These are phyloP conservation scores for Diaporthe aspalathi DNA, from an alignment of 2,329 filamentous ascomycete genomes.

Conservation along the genomic window DNA sequence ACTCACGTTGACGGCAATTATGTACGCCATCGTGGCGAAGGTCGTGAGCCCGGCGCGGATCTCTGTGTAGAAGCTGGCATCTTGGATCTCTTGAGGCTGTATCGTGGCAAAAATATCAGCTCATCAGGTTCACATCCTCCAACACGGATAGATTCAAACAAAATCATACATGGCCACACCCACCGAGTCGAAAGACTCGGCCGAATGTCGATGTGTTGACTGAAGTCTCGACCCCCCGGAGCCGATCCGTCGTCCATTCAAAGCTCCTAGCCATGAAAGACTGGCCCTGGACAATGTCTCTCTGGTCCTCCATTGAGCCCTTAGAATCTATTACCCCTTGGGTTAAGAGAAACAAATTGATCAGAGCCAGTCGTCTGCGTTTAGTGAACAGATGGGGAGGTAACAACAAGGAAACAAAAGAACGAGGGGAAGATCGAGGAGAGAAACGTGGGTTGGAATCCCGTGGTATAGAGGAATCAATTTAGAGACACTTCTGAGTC, in stretches of 20 bases:
- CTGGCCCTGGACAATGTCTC: slow-evolving; percentile 25
- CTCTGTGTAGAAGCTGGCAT: slow-evolving; percentile 80
- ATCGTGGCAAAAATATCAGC: not conserved
- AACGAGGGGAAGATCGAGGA: not conserved
- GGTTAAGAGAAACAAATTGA: not conserved
- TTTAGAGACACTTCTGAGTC: slow-evolving; percentile 34
- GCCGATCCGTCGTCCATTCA: slow-evolving; percentile 37
- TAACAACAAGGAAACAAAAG: not conserved
- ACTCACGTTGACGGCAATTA: slow-evolving; percentile 77
- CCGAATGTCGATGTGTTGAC: slow-evolving; percentile 58
- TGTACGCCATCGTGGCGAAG: slow-evolving; percentile 86
- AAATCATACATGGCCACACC: slow-evolving; percentile 63
- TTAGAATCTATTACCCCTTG: slow-evolving; percentile 8
- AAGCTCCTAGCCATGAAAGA: slow-evolving; percentile 31
- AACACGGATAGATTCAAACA: not conserved
- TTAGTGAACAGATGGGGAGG: slow-evolving; percentile 6
- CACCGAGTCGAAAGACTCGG: slow-evolving; percentile 71
- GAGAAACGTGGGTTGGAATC: not conserved
- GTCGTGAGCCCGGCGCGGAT: slow-evolving; percentile 84
- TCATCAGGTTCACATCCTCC: too few relatives aligned
- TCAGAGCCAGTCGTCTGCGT: slow-evolving; percentile 16
- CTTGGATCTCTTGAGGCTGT: slow-evolving; percentile 74
- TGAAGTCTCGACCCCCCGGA: slow-evolving; percentile 44
- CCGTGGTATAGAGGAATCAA: slow-evolving; percentile 19
- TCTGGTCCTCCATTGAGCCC: slow-evolving; percentile 30